Evolutionary conservation across 1,139 yeast species (phyloP), one percentile per base, ranked within the genome.

Genomic region (Yamadazyma jaroonii): DNA sequence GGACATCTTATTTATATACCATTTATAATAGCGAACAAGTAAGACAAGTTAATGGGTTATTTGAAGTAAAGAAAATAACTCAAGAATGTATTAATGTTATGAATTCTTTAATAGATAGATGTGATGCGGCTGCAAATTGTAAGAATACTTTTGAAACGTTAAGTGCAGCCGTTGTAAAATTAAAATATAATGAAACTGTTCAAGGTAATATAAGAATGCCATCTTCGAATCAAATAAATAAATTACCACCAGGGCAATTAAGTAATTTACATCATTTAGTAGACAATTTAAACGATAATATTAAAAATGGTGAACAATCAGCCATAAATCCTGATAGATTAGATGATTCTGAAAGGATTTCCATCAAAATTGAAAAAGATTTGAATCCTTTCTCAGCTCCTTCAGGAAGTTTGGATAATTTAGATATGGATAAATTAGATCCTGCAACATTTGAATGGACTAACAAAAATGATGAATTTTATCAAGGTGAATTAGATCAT

Each of bases 121-220:
- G 95, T 59, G 90, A 84, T 44, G 92, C 95, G 0, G 95, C 96
- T 0, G 61, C 62, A 7, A 76, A 76, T 35, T 86, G 95, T 53
- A 70, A 77, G 36, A 86, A 82, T 42, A 81, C 85, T 21, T 83
- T 84, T 54, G 84, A 82, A 47, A 77, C 84, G 29, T 59, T 88
- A 38, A 72, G 87, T 0, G 81, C 84, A 20, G 95, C 88, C 0
- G 82, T 86, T 14, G 67, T 83, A 14, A 79, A 79, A 50, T 59
- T 87, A 35, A 77, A 77, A 43, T 82, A 80, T 49, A 65, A 72
- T 39, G 76, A 73, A 41, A 49, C 50, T 4, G 62, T 63, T 21
- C 56, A 54, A 21, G 68, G 64, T 1, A 51, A 47, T 31, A 37
- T 45, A 13, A 42, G 37, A 20, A 32, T 43, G 13, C 45, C 45